Evolutionary conservation across 768 basidiomycete genomes (phyloP).

Genomic region (Naematelia encephala): DNA sequence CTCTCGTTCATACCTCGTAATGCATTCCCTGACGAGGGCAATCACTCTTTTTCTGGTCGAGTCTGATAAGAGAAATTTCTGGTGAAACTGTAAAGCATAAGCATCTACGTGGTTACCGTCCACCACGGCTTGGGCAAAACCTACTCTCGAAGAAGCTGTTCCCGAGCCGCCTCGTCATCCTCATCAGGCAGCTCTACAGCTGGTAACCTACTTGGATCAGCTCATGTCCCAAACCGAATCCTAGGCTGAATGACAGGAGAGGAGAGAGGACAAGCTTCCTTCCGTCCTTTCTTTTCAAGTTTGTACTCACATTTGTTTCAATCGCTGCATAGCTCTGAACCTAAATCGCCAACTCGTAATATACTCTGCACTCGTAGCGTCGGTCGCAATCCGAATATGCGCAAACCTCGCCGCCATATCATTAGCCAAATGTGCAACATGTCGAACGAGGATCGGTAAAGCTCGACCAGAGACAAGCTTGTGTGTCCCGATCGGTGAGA

Average conservation of each 20-base stretch:
- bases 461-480: constrained; percentile 88
- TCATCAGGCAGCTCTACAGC: constrained; percentile 18
- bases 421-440: constrained; percentile 80
- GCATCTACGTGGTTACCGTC: not conserved
- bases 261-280: no score
- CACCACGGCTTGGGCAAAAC: constrained; percentile 7
- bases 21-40: no score
- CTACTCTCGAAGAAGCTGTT: constrained; percentile 40
- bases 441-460: constrained; percentile 80
- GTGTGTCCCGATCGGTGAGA: constrained; percentile 85
- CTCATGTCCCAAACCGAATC: not conserved
- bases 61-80: constrained; percentile 1
- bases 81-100: not conserved
- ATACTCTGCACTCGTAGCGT: constrained; percentile 70
- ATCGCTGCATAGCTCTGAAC: constrained; percentile 72
- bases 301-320: constrained; percentile 35
- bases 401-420: constrained; percentile 85
- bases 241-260: not conserved
- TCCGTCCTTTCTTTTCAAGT: no score
- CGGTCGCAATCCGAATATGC: constrained; percentile 56
- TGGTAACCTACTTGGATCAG: constrained; percentile 16
- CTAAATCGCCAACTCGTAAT: constrained; percentile 85
- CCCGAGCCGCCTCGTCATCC: constrained; percentile 16
- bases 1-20: no score
- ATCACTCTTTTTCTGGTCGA: constrained; percentile 1